phyloP scores from a whole-genome alignment of 257 asterid species.

The Forsythia viridissima region DNA sequence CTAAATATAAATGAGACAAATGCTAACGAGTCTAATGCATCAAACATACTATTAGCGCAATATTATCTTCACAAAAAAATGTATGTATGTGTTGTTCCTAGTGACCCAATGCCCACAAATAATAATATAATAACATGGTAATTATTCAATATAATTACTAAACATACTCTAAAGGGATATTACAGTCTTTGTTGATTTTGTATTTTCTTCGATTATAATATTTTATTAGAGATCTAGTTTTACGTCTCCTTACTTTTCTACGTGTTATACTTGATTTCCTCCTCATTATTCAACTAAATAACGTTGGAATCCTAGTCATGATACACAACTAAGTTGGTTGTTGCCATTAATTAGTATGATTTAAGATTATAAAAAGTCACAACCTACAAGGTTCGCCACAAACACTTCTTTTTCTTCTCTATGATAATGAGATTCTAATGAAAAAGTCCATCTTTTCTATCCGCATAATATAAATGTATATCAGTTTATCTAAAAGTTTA shows the following conservation, averaged over 20 bases:
- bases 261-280: slow-evolving; percentile 32
- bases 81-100: not conserved
- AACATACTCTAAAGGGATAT: not conserved
- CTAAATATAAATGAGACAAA: too few relatives aligned
- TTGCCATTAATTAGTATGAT: slow-evolving; percentile 49
- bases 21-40: too few relatives aligned
- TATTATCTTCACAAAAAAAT: too few relatives aligned
- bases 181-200: not conserved
- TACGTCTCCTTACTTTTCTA: not conserved
- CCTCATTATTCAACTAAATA: slow-evolving; percentile 40
- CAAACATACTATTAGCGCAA: too few relatives aligned
- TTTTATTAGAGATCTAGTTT: not conserved
- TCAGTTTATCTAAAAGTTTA: not conserved
- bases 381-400: slow-evolving; percentile 82
- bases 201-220: not conserved
- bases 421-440: slow-evolving; percentile 65
- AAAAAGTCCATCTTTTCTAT: slow-evolving; percentile 40
- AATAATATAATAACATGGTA: not conserved
- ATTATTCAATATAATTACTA: not conserved
- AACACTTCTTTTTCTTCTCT: slow-evolving; percentile 40
- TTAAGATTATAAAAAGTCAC: slow-evolving; percentile 41
- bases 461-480: slow-evolving; percentile 20
- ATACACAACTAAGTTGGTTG: slow-evolving; percentile 57
- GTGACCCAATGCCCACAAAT: not conserved
- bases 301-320: slow-evolving; percentile 80